phyloP scores from a whole-genome alignment of 176 grass and related monocot species.

The Raddia distichophylla region DNA sequence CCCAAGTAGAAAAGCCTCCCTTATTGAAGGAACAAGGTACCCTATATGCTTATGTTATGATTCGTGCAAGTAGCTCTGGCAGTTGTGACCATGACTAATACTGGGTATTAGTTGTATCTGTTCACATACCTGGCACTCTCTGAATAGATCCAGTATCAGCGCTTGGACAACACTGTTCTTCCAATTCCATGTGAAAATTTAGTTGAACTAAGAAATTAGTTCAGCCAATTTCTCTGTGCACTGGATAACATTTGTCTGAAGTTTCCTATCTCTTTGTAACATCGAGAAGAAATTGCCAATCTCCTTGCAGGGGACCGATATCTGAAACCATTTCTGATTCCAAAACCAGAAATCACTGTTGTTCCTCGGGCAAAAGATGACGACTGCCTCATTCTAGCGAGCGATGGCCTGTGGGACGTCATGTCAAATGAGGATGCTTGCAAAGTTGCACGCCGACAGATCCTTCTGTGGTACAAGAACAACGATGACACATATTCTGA shows the following conservation, averaged over 20 bases:
- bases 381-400: slow-evolving; percentile 68
- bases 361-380: slow-evolving; percentile 66
- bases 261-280: slow-evolving; percentile 20
- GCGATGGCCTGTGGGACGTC: slow-evolving; percentile 78
- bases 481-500: slow-evolving; percentile 27
- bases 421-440: slow-evolving; percentile 79
- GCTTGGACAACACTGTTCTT: slow-evolving; percentile 28
- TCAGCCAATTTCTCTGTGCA: slow-evolving; percentile 8
- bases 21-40: slow-evolving; percentile 40
- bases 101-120: slow-evolving; percentile 28
- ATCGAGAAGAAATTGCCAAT: slow-evolving; percentile 10
- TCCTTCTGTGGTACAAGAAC: slow-evolving; percentile 65
- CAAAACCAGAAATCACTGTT: slow-evolving; percentile 68
- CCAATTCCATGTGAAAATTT: slow-evolving; percentile 22
- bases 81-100: slow-evolving; percentile 36
- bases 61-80: slow-evolving; percentile 8
- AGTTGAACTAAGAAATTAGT: slow-evolving; percentile 16
- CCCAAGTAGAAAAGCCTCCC: slow-evolving; percentile 24
- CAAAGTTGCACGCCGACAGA: slow-evolving; percentile 56
- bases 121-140: background rate
- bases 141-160: slow-evolving; percentile 10
- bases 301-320: slow-evolving; percentile 65
- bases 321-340: slow-evolving; percentile 70
- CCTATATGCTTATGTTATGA: slow-evolving; percentile 14
- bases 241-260: background rate